Evolutionary conservation across 2,329 filamentous ascomycete genomes (phyloP).

Genomic region (Scopulariopsis brevicaulis): DNA sequence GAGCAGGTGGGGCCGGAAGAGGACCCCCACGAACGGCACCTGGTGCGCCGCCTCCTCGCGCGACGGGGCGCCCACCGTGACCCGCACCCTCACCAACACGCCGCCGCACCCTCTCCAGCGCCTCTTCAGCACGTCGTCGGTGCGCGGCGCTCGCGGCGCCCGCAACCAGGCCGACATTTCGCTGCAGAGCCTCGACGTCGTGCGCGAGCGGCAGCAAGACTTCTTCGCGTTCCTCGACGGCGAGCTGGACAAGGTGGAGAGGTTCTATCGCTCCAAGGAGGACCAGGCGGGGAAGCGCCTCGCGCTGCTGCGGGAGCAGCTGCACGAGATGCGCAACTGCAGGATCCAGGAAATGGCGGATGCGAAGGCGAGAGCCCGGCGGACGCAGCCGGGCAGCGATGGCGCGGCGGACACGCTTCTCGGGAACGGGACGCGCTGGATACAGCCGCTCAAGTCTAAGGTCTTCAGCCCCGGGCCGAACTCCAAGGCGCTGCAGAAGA

Average conservation of each 20-base stretch:
- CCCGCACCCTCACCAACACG: conserved; percentile 3
- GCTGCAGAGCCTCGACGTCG: conserved; percentile 40
- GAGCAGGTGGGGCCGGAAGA: background rate
- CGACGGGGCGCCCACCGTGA: background rate
- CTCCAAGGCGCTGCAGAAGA: conserved; percentile 44
- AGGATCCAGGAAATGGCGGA: conserved; percentile 58
- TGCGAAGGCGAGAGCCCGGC: background rate
- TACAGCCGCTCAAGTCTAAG: conserved; percentile 41
- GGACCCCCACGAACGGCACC: background rate
- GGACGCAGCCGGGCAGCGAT: background rate
- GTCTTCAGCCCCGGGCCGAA: conserved; percentile 46
- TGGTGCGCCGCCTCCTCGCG: background rate
- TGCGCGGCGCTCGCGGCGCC: conserved; percentile 9
- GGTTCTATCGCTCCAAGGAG: conserved; percentile 82
- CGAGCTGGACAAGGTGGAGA: conserved; percentile 84
- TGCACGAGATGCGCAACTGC: conserved; percentile 86
- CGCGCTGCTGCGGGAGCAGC: conserved; percentile 61
- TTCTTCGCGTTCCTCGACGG: conserved; percentile 78
- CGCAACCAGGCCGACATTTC: conserved; percentile 26
- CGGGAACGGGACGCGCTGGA: conserved; percentile 19
- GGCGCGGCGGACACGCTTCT: background rate
- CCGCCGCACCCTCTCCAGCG: conserved; percentile 18
- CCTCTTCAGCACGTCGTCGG: conserved; percentile 18
- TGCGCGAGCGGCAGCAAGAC: conserved; percentile 66
- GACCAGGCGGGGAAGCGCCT: conserved; percentile 69